Base-by-base conservation (phyloP, 2,329 filamentous ascomycete genomes). In the Cercospora sp. region DNA sequence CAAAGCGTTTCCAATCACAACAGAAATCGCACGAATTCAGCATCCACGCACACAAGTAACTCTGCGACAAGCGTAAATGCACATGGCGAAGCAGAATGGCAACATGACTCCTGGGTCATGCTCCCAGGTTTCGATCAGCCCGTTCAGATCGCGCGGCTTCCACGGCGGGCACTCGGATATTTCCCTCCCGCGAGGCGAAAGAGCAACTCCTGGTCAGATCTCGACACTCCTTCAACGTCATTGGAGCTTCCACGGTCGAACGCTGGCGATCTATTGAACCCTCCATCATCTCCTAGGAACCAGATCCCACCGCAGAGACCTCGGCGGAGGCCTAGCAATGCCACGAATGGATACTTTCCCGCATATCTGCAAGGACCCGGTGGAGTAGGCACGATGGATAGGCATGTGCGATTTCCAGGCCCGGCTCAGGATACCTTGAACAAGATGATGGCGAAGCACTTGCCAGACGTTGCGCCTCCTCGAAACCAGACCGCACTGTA, bases 111-210 rank as follows among this genome's bases (percentile, higher is more conserved):
- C 57, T 97, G 93, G 93, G 92, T 97, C 1, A 84, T 90, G 32
- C 85, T 97, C 28, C 91, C 94, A 70, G 90, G 89, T 24, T 86
- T 87, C 70, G 82, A 84, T 16, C 85, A 89, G 26, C 90, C 92
- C 0, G 89, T 95, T 26, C 92, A 97, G 78, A 95, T 99, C 72
- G 93, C 89, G 16, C 89, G 95, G 32, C 88, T 98, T 67, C 89
- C 93, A 24, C 89, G 92, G 66, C 89, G 90, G 80, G 87, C 90
- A 2, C 85, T 97, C 55, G 94, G 94, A 26, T 98, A 94, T 80
- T 98, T 98, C 76, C 94, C 94, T 3, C 94, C 94, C 7, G 88
- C 93, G 21, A 86, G 93, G 77, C 92, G 94, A 88, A 95, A 95
- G 89, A 95, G 91, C 70, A 85, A 86, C 63, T 91, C 91, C 2